Evolutionary conservation across 192 early-diverging fungal genomes (phyloP).

Genomic region (Globomyces pollinis-pini): DNA sequence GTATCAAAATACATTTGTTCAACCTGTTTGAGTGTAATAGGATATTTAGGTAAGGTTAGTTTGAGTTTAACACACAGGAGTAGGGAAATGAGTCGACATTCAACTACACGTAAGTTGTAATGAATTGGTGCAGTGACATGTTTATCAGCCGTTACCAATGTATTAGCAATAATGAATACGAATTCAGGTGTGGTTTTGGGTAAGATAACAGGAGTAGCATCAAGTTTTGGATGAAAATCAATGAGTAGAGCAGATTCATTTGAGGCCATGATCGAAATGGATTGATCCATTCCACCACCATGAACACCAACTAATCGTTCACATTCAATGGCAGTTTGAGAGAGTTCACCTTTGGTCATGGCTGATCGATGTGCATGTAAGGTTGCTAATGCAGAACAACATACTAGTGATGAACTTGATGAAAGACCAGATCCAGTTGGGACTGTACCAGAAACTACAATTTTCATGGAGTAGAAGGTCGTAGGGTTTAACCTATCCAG

Average conservation of each 20-base stretch:
- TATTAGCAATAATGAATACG: conserved; percentile 86
- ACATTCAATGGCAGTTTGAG: conserved; percentile 65
- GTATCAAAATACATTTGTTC: not conserved
- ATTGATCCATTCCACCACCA: conserved; percentile 76
- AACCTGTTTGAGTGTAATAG: conserved; percentile 30
- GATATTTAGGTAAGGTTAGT: conserved; percentile 22
- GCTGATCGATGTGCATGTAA: conserved; percentile 40
- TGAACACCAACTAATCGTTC: conserved; percentile 79
- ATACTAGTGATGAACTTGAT: conserved; percentile 78
- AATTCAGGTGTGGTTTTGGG: conserved; percentile 34
- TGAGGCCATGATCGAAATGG: conserved; percentile 73
- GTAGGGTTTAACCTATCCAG: conserved; percentile 40
- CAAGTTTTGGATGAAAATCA: conserved; percentile 71
- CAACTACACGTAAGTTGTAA: conserved; percentile 91
- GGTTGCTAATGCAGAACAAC: conserved; percentile 65
- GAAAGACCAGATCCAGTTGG: conserved; percentile 78
- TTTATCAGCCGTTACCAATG: conserved; percentile 79
- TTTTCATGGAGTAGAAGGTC: conserved; percentile 51
- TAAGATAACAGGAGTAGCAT: conserved; percentile 50
- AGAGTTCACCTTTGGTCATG: conserved; percentile 45
- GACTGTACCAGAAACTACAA: conserved; percentile 72
- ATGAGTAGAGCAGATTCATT: conserved; percentile 65
- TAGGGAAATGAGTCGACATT: conserved; percentile 72
- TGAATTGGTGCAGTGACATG: conserved; percentile 74
- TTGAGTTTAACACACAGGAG: conserved; percentile 50